Percentiles rank a stretch among this genome's conserved stretches.
phyloP scores from a whole-genome alignment of 2,329 filamentous ascomycete species.

The Venturia aucupariae region DNA sequence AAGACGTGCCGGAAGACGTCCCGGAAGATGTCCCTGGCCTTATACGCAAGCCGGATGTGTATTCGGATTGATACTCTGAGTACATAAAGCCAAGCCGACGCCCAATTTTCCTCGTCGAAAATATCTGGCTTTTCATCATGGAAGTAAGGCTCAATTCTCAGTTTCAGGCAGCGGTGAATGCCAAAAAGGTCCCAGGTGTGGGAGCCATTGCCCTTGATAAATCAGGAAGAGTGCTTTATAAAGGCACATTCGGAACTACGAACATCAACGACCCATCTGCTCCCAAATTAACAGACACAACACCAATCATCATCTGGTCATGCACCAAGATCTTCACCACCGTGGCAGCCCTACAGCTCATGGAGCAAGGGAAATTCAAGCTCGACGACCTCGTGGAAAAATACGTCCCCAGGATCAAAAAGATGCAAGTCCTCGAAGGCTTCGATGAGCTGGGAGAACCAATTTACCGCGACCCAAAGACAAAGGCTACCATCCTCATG shows the following conservation, averaged over 20 bases:
- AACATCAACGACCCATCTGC: slow-evolving; percentile 25
- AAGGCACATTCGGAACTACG: slow-evolving; percentile 33
- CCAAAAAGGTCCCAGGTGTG: slow-evolving; percentile 6
- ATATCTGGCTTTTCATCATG: not conserved
- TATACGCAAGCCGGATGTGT: no score
- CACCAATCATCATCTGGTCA: slow-evolving; percentile 49
- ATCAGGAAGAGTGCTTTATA: slow-evolving; percentile 36
- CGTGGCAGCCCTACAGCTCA: slow-evolving; percentile 27
- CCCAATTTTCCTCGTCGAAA: no score
- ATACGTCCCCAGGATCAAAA: slow-evolving; percentile 29
- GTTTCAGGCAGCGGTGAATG: slow-evolving; percentile 8
- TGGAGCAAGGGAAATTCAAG: slow-evolving; percentile 28
- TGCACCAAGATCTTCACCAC: slow-evolving; percentile 36
- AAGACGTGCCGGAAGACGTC: not conserved
- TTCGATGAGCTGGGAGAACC: slow-evolving; percentile 18
- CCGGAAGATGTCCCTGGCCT: no score
- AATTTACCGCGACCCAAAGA: slow-evolving; percentile 27
- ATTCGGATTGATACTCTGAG: no score
- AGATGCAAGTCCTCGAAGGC: slow-evolving; percentile 31
- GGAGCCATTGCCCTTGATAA: slow-evolving; percentile 34
- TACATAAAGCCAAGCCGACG: no score
- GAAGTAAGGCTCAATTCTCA: not conserved
- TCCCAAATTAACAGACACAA: slow-evolving; percentile 50
- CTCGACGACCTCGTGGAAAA: slow-evolving; percentile 28
- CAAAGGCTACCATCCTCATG: slow-evolving; percentile 42